Conservation (phyloP, 495 filamentous ascomycete genomes). For the Podospora conica region DNA sequence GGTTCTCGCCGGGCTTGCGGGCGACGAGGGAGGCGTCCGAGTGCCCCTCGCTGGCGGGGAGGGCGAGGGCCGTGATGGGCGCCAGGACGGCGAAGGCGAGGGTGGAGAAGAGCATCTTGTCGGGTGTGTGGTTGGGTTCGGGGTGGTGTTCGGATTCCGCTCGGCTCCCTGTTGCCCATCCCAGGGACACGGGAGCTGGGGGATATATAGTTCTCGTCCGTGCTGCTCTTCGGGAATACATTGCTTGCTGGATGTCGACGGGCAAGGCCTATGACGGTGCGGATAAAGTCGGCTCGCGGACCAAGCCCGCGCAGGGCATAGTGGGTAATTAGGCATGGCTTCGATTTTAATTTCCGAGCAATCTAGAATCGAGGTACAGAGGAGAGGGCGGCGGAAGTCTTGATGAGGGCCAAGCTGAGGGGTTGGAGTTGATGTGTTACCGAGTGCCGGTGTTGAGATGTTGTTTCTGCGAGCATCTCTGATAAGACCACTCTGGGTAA, state of each 20-base stretch:
- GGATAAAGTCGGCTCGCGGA: constrained; percentile 4
- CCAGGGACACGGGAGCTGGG: neutral
- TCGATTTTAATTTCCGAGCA: constrained; percentile 6
- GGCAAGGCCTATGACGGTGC: neutral
- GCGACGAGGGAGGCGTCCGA: constrained; percentile 9
- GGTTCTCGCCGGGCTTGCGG: constrained; percentile 34
- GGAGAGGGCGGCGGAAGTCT: neutral
- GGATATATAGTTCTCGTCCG: neutral
- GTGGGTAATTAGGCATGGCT: constrained; percentile 4
- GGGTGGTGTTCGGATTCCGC: neutral
- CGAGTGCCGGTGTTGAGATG: neutral
- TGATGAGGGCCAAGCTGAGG: neutral
- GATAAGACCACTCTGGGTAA: neutral
- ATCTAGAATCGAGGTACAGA: neutral
- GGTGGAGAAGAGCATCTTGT: constrained; percentile 30
- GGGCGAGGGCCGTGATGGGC: constrained; percentile 27
- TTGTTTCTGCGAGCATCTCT: neutral
- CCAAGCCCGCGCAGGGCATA: neutral
- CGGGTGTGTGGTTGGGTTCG: neutral
- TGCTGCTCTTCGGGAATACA: neutral
- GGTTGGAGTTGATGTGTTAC: neutral
- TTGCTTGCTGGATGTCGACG: neutral
- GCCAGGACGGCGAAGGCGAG: constrained; percentile 28
- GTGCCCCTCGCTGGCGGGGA: constrained; percentile 14
- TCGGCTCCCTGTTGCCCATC: neutral